Evolutionary conservation across 768 basidiomycete species (phyloP), one percentile per base, ranked within the genome.

Genomic region (Hypholoma fasciculare): DNA sequence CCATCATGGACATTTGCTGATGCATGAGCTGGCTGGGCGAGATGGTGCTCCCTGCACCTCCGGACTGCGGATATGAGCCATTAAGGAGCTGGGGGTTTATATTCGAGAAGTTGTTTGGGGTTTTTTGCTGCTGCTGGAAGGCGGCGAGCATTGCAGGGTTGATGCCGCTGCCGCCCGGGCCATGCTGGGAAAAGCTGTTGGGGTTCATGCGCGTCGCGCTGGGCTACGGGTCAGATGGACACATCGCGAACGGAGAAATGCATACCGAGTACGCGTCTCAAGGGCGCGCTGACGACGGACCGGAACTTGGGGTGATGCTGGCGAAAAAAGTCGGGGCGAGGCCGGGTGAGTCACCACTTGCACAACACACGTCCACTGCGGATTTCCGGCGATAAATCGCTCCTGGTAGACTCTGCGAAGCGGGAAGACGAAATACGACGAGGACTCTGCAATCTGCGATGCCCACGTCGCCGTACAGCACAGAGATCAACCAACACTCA

Each of bases 61-160:
- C 49, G 7, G 23, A 38, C 56, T 50, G 44, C 27, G 20, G 8
- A 7, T 48, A 39, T 38, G 58, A 39, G 42, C 67, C 67, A 50
- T 71, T 71, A 54, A 69, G 58, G 49, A 66, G 61, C 40, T 64
- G 65, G 26, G 65, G 65, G n/a, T 62, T 64, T 30, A 65, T 55
- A 51, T 63, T 69, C 6, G 30, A 34, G 30, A 34, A 34, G 51
- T 56, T 54, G 63, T 46, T 52, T 13, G 42, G 27, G 23, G 56
- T 27, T 27, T 51, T 52, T 26, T 58, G 49, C 60, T 42, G 59
- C 37, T 66, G 61, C 63, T 75, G 73, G 36, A 69, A 68, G 30
- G 69, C 63, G 53, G 71, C 66, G 34, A 74, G 66, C 58, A 75
- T 67, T 20, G 68, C 71, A 38, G 73, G 73, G 64, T 69, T 72